Base-by-base conservation (phyloP, 116 monocot genomes). In the Papilionanthe hybrid region DNA sequence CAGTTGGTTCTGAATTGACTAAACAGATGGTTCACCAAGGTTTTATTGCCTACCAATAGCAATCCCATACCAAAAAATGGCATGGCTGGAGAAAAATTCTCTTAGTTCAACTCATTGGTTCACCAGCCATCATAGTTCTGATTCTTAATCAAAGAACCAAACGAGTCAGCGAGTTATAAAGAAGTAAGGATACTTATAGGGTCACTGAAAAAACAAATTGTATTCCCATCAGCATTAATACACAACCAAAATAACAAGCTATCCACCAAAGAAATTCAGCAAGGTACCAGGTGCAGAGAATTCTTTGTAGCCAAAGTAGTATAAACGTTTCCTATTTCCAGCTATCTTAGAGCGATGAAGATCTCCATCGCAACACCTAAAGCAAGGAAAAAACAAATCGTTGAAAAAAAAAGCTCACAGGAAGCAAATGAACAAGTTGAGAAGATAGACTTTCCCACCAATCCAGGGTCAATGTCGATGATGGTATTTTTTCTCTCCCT, bases 381-480 rank as follows among this genome's bases (percentile, higher is more conserved):
- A 55, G 19, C 67, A n/a, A n/a, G n/a, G n/a, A n/a, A 50, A 84
- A n/a, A n/a, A 82, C 73, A 78, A 18, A 77, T 67, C 19, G 58
- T 22, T 29, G 30, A 3, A 13, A 30, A 10, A 27, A 23, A 13
- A 32, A n/a, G 29, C 15, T 3, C 13, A 10, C 3, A 68, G 11
- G 30, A 29, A 29, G 29, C 29, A 32, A 67, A 11, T 28, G 67
- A 28, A 28, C n/a, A 20, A 7, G n/a, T n/a, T n/a, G 65, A 65
- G 65, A 65, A 65, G 44, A 15, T 78, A 28, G 72, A 11, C 9
- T 44, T 17, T 5, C 30, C 82, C 80, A 91, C 96, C 94, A 78
- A 93, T 89, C 96, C 96, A 3, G 96, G 96, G 50, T 96, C 96
- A n/a, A n/a, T n/a, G n/a, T n/a, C n/a, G n/a, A n/a, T n/a, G n/a